Percentiles rank a stretch among this genome's conserved stretches.
phyloP scores from a whole-genome alignment of 164 flowering plant genomes.

The Macadamia integrifolia region DNA sequence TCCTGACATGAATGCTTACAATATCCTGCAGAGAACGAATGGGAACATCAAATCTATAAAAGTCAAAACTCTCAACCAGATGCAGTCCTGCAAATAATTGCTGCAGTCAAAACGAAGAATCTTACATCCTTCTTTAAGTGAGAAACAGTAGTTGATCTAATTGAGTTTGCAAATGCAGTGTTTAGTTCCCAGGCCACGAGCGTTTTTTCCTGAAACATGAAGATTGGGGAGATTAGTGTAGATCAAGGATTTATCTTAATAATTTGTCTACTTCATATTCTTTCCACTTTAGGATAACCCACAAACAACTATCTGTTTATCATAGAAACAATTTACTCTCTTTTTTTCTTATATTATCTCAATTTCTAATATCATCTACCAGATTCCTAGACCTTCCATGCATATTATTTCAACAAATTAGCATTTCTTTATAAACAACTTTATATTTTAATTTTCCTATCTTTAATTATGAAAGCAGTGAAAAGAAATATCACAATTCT shows the following conservation, averaged over 20 bases:
- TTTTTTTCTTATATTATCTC: too few relatives aligned
- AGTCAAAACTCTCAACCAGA: background rate
- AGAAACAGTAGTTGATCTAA: slow-evolving; percentile 35
- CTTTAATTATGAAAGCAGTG: too few relatives aligned
- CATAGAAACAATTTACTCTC: too few relatives aligned
- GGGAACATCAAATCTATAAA: background rate
- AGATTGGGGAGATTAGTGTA: slow-evolving; percentile 5
- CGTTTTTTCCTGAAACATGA: slow-evolving; percentile 37
- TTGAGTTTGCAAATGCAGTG: slow-evolving; percentile 32
- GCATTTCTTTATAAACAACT: background rate
- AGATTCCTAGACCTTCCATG: background rate
- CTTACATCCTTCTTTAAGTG: slow-evolving; percentile 63
- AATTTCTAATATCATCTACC: too few relatives aligned
- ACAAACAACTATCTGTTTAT: too few relatives aligned
- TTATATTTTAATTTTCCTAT: too few relatives aligned
- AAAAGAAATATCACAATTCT: too few relatives aligned
- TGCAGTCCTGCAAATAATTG: background rate
- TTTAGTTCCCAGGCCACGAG: slow-evolving; percentile 35
- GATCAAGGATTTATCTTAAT: background rate
- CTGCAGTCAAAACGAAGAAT: slow-evolving; percentile 4
- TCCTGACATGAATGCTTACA: slow-evolving; percentile 42
- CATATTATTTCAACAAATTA: background rate
- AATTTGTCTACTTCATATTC: background rate
- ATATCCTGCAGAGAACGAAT: slow-evolving; percentile 45
- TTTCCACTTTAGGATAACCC: background rate